Conservation (phyloP, 495 filamentous ascomycete species). For the Penicillium diatomitis region DNA sequence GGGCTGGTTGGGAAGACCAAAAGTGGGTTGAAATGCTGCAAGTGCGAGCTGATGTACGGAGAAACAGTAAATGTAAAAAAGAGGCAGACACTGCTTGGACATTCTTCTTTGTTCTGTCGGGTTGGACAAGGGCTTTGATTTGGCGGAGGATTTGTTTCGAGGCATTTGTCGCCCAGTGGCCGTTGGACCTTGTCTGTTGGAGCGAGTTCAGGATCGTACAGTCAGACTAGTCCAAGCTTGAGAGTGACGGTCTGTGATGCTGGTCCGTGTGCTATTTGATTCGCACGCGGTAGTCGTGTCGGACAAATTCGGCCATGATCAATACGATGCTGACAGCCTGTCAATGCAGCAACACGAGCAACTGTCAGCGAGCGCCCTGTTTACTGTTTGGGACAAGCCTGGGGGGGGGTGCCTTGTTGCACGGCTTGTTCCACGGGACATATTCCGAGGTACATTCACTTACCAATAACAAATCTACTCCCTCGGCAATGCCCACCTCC, state of each 20-base stretch:
- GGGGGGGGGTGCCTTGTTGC: not conserved
- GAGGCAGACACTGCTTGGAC: too few relatives aligned
- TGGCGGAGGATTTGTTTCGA: too few relatives aligned
- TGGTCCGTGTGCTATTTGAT: not conserved
- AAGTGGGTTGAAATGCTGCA: too few relatives aligned
- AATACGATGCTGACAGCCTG: constrained; percentile 17
- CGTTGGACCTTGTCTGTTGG: too few relatives aligned
- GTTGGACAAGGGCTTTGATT: too few relatives aligned
- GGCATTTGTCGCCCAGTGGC: too few relatives aligned
- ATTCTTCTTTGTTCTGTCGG: too few relatives aligned
- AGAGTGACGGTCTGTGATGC: not conserved
- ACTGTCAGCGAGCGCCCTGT: too few relatives aligned
- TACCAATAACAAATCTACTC: constrained; percentile 20
- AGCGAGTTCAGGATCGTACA: not conserved
- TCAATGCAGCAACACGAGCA: not conserved
- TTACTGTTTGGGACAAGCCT: too few relatives aligned
- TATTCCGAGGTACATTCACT: not conserved
- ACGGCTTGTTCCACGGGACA: not conserved
- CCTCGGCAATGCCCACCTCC: constrained; percentile 19
- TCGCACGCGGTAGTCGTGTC: constrained; percentile 9
- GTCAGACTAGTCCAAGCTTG: not conserved
- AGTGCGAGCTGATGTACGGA: too few relatives aligned
- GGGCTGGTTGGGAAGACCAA: too few relatives aligned
- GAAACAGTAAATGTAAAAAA: too few relatives aligned
- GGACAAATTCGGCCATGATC: constrained; percentile 14